phyloP scores from a whole-genome alignment of 2,329 filamentous ascomycete species.

The Calonectria honghensis region DNA sequence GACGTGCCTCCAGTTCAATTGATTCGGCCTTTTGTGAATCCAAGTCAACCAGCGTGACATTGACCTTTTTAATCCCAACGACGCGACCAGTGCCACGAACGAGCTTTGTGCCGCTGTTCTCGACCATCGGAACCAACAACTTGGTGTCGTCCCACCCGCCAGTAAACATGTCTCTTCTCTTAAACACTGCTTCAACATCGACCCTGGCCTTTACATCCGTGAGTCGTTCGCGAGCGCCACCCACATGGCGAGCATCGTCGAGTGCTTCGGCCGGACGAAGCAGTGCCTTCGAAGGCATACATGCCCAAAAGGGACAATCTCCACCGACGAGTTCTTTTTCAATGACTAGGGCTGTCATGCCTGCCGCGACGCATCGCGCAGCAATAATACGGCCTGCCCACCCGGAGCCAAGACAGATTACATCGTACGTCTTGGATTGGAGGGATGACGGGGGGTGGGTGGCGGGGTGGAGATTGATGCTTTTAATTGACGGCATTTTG shows the following conservation, averaged over 20 bases:
- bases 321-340: slow-evolving; percentile 16
- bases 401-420: slow-evolving; percentile 13
- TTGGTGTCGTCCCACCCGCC: slow-evolving; percentile 13
- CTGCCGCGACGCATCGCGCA: slow-evolving; percentile 7
- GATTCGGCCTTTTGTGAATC: not conserved
- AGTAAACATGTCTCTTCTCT: slow-evolving; percentile 11
- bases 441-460: slow-evolving; percentile 11
- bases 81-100: slow-evolving; percentile 2
- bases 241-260: slow-evolving; percentile 14
- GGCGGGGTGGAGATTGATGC: slow-evolving; percentile 11
- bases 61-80: slow-evolving; percentile 2
- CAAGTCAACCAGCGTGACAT: not conserved
- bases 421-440: not conserved
- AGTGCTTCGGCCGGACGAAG: slow-evolving; percentile 11
- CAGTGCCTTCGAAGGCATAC: slow-evolving; percentile 9
- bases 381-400: slow-evolving; percentile 11
- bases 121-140: slow-evolving; percentile 14
- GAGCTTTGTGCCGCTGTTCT: not conserved
- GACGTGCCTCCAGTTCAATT: slow-evolving; percentile 5
- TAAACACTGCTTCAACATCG: slow-evolving; percentile 12
- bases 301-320: slow-evolving; percentile 15
- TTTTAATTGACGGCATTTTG: slow-evolving; percentile 10
- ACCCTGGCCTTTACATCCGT: not conserved
- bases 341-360: not conserved
- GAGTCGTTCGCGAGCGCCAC: slow-evolving; percentile 4